phyloP scores from a whole-genome alignment of 1,139 yeast species.

The Kurtzmaniella quercitrusa region DNA sequence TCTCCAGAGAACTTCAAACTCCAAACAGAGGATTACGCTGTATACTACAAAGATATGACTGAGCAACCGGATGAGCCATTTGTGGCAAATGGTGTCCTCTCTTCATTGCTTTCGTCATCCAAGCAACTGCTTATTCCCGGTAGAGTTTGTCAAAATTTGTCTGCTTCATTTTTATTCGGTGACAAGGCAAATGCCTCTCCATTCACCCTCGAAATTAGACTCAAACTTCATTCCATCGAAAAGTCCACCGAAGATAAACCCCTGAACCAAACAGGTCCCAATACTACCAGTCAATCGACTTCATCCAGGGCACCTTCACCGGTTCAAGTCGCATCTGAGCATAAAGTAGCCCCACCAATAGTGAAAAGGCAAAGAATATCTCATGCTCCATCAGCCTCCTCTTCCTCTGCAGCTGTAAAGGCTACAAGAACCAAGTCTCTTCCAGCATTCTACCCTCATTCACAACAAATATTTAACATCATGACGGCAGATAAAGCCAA shows the following conservation, averaged over 20 bases:
- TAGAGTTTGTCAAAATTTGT: conserved; percentile 65
- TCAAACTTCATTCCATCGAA: conserved; percentile 50
- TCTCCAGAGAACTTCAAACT: conserved; percentile 58
- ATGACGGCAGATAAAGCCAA: conserved; percentile 42
- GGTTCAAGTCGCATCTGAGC: conserved; percentile 2
- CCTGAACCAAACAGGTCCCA: background rate
- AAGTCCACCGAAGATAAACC: conserved; percentile 8
- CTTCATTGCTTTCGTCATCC: conserved; percentile 32
- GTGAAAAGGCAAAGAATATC: conserved; percentile 9
- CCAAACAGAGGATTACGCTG: conserved; percentile 55
- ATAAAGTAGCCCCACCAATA: conserved; percentile 3
- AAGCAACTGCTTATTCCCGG: conserved; percentile 54
- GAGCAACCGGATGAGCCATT: conserved; percentile 74
- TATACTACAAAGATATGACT: conserved; percentile 67
- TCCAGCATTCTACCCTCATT: conserved; percentile 49
- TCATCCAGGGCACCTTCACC: conserved; percentile 26
- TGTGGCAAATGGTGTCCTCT: conserved; percentile 66
- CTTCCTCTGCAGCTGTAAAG: conserved; percentile 29
- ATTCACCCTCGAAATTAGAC: conserved; percentile 62
- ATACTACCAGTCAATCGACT: conserved; percentile 7
- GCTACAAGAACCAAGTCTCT: conserved; percentile 66
- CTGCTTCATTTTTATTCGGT: conserved; percentile 48
- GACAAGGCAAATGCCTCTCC: conserved; percentile 37
- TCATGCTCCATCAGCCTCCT: background rate
- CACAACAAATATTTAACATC: conserved; percentile 38